Evolutionary conservation across 257 asterid species (phyloP).

Genomic region (Catharanthus roseus): DNA sequence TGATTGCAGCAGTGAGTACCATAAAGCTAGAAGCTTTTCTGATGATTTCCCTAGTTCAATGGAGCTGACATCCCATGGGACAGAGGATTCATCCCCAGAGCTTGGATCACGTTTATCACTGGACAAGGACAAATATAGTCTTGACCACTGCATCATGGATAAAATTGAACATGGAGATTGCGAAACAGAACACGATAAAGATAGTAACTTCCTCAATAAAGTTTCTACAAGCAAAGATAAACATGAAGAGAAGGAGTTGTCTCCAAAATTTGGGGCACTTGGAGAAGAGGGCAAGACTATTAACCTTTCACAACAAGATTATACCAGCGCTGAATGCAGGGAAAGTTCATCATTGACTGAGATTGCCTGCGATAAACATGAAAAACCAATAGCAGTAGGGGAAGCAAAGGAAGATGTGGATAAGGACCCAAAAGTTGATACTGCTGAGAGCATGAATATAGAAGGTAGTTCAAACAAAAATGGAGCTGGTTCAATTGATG

Average conservation of each 20-base stretch:
- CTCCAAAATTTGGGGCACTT: conserved; percentile 12
- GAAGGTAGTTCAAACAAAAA: conserved; percentile 14
- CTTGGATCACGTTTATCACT: conserved; percentile 3
- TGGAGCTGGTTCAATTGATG: conserved; percentile 15
- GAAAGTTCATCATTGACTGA: conserved; percentile 19
- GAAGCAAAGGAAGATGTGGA: conserved; percentile 17
- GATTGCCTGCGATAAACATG: conserved; percentile 20
- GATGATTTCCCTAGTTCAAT: conserved; percentile 38
- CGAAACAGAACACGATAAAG: conserved; percentile 16
- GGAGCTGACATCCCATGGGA: conserved; percentile 26
- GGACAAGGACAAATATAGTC: conserved; percentile 11
- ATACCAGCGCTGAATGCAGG: conserved; percentile 18
- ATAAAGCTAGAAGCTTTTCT: conserved; percentile 29
- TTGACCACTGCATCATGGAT: conserved; percentile 17
- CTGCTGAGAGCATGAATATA: conserved; percentile 10
- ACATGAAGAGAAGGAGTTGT: conserved; percentile 16
- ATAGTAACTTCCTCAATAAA: conserved; percentile 8
- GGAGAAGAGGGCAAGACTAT: conserved; percentile 16
- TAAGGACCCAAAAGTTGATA: conserved; percentile 15
- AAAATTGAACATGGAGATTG: conserved; percentile 20
- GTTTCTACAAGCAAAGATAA: conserved; percentile 24
- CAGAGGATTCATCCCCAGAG: conserved; percentile 24
- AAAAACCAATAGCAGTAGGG: conserved; percentile 13
- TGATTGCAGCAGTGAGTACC: conserved; percentile 17
- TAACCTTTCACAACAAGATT: conserved; percentile 17